phyloP scores from a whole-genome alignment of 805 yeast species.

The Schwanniomyces polymorphus region DNA sequence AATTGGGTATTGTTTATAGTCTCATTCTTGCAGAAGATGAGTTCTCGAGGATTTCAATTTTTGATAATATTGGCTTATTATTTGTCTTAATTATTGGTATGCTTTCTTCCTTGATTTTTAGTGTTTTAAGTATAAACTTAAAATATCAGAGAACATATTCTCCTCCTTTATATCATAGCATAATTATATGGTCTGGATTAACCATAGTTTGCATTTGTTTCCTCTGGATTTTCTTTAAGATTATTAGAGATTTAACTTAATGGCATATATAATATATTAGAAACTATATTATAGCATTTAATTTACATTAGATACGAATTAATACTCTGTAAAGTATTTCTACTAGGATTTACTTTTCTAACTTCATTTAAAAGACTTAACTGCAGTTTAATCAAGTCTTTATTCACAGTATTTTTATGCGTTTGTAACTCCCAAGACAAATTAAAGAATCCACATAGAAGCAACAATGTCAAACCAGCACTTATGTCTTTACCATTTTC shows the following conservation, averaged over 20 bases:
- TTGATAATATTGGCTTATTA: slow-evolving; percentile 33
- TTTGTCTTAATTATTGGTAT: slow-evolving; percentile 30
- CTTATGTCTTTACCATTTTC: slow-evolving; percentile 68
- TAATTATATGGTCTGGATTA: slow-evolving; percentile 13
- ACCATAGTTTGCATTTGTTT: slow-evolving; percentile 12
- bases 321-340: slow-evolving; percentile 74
- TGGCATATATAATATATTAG: neutral
- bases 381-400: slow-evolving; percentile 56
- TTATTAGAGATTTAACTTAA: neutral
- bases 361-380: slow-evolving; percentile 48
- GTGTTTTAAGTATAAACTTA: slow-evolving; percentile 35
- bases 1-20: slow-evolving; percentile 38
- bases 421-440: slow-evolving; percentile 34
- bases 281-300: neutral
- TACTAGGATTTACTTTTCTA: slow-evolving; percentile 67
- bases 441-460: slow-evolving; percentile 49
- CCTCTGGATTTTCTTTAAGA: slow-evolving; percentile 10
- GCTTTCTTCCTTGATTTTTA: slow-evolving; percentile 29
- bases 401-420: slow-evolving; percentile 28
- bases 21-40: slow-evolving; percentile 21
- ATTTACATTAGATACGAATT: slow-evolving; percentile 37
- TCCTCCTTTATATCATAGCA: slow-evolving; percentile 21
- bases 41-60: slow-evolving; percentile 21
- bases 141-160: slow-evolving; percentile 28
- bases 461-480: slow-evolving; percentile 54